These are phyloP conservation scores for Candida coleopterorum DNA, from an alignment of 805 yeast genomes.

Conservation along the genomic window DNA sequence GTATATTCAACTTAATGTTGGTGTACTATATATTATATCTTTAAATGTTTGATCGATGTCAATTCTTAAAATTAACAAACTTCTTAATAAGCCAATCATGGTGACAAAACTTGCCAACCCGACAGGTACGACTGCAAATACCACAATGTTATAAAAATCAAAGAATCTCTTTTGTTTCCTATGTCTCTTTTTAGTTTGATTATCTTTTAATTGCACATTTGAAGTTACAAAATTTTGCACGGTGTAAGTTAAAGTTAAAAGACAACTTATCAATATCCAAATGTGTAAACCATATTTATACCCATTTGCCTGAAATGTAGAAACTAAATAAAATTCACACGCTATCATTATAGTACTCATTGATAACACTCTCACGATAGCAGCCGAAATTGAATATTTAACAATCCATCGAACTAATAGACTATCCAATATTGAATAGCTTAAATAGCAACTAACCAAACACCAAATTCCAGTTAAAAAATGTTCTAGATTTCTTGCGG, in stretches of 20 bases:
- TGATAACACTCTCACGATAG: slow-evolving; percentile 79
- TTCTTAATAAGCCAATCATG: slow-evolving; percentile 77
- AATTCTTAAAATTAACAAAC: slow-evolving; percentile 67
- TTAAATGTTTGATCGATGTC: slow-evolving; percentile 37
- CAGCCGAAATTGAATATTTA: slow-evolving; percentile 82
- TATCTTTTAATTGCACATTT: slow-evolving; percentile 46
- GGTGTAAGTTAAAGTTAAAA: slow-evolving; percentile 73
- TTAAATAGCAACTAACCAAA: slow-evolving; percentile 76
- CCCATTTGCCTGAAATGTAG: slow-evolving; percentile 62
- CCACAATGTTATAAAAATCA: slow-evolving; percentile 83
- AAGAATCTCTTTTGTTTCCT: slow-evolving; percentile 52
- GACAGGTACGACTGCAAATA: slow-evolving; percentile 97
- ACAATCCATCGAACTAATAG: slow-evolving; percentile 92
- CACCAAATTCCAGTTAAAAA: slow-evolving; percentile 91
- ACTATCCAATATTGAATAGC: slow-evolving; percentile 82
- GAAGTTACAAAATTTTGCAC: slow-evolving; percentile 86
- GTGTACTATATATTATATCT: no score
- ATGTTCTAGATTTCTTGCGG: slow-evolving; percentile 72
- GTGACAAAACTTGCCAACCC: slow-evolving; percentile 92
- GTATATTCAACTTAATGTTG: no score
- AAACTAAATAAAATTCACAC: slow-evolving; percentile 61
- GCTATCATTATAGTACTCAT: slow-evolving; percentile 72
- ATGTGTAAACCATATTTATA: slow-evolving; percentile 75
- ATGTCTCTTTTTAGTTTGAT: slow-evolving; percentile 19
- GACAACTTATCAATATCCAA: slow-evolving; percentile 88